These are phyloP conservation scores for Fusarium musae DNA, from an alignment of 2,329 filamentous ascomycete species.

Conservation along the genomic window DNA sequence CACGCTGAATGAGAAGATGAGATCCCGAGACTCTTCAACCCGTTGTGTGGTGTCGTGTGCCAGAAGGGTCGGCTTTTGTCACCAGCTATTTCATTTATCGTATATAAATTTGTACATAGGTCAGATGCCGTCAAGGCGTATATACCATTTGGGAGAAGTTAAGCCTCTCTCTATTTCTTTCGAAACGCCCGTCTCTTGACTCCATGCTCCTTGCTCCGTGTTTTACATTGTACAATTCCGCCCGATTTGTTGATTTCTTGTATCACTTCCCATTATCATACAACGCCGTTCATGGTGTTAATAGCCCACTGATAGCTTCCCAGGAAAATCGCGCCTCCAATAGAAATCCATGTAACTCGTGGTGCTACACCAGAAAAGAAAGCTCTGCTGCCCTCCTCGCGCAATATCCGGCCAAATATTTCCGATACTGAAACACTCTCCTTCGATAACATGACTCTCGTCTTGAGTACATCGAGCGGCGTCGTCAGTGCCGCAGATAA, in stretches of 20 bases:
- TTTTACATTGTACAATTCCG: conserved; percentile 34
- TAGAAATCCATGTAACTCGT: conserved; percentile 92
- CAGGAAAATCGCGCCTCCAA: conserved; percentile 92
- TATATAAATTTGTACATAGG: conserved; percentile 43
- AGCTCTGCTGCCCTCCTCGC: conserved; percentile 70
- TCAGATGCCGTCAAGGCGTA: conserved; percentile 36
- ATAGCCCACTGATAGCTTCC: conserved; percentile 92
- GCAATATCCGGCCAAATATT: conserved; percentile 73
- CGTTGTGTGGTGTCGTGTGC: conserved; percentile 16
- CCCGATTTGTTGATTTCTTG: conserved; percentile 1
- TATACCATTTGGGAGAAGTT: conserved; percentile 41
- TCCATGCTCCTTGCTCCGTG: conserved; percentile 25
- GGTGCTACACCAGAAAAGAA: conserved; percentile 85
- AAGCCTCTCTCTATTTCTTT: conserved; percentile 20
- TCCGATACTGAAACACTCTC: conserved; percentile 68
- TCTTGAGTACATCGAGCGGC: conserved; percentile 96
- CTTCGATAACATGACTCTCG: conserved; percentile 89
- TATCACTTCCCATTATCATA: conserved; percentile 5
- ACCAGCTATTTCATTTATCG: conserved; percentile 30
- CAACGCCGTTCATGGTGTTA: conserved; percentile 68
- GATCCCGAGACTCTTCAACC: not conserved
- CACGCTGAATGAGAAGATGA: conserved; percentile 1
- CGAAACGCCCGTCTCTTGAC: conserved; percentile 16
- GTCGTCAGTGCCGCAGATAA: conserved; percentile 91
- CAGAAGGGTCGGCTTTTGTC: conserved; percentile 17